These are phyloP conservation scores for Yamadazyma dendronema DNA, from an alignment of 1,139 yeast species.

Conservation along the genomic window DNA sequence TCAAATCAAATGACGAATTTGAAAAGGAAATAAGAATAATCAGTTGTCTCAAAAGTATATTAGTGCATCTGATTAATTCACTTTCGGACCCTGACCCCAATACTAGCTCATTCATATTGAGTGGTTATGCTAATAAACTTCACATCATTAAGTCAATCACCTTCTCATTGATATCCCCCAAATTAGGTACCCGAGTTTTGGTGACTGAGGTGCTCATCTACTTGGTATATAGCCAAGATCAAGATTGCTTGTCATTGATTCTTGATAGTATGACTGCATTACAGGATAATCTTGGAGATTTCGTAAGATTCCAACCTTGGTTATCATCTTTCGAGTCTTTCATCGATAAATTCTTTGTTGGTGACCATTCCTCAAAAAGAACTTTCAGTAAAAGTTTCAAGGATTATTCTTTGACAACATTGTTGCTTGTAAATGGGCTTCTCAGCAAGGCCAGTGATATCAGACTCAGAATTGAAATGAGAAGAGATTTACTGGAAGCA, in stretches of 20 bases:
- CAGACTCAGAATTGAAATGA: constrained; percentile 29
- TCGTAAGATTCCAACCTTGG: constrained; percentile 44
- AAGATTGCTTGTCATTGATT: constrained; percentile 24
- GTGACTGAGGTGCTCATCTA: constrained; percentile 46
- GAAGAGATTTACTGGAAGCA: constrained; percentile 43
- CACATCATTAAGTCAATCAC: constrained; percentile 38
- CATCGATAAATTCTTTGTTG: constrained; percentile 29
- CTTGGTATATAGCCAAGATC: constrained; percentile 27
- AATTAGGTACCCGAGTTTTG: constrained; percentile 39
- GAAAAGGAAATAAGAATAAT: constrained; percentile 41
- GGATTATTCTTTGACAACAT: constrained; percentile 45
- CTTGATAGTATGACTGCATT: constrained; percentile 34
- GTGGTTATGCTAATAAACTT: constrained; percentile 23
- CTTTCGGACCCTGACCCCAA: constrained; percentile 15
- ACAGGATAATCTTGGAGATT: constrained; percentile 38
- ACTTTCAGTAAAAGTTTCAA: constrained; percentile 21
- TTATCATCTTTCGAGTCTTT: constrained; percentile 35
- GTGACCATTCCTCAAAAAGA: constrained; percentile 15
- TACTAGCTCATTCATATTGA: constrained; percentile 14
- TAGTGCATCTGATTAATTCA: constrained; percentile 17
- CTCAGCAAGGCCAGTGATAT: constrained; percentile 34
- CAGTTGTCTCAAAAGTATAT: constrained; percentile 35
- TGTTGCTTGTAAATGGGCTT: constrained; percentile 43
- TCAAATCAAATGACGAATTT: constrained; percentile 46
- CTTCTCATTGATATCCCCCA: constrained; percentile 40